A percentile compares a stretch with the other conserved stretches of the same genome.
Evolutionary conservation across 2,329 filamentous ascomycete species (phyloP).

Genomic region (Colletotrichum tropicale): DNA sequence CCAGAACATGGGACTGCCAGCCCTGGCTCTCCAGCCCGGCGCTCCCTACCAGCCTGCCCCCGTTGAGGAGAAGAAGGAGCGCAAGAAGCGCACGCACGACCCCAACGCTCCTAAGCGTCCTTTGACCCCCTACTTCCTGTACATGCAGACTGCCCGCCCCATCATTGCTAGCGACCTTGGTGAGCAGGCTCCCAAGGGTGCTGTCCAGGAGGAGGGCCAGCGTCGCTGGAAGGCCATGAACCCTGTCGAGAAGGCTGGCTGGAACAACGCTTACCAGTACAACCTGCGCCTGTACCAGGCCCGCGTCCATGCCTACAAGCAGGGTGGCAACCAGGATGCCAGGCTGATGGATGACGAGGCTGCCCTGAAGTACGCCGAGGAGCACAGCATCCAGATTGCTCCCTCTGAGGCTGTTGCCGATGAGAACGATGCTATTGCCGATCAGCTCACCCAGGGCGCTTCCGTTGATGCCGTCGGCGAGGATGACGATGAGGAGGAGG

Average conservation of each 20-base stretch:
- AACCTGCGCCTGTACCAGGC: slow-evolving; percentile 71
- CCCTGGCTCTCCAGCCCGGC: neutral
- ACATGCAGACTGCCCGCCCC: slow-evolving; percentile 85
- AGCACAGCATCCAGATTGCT: slow-evolving; percentile 59
- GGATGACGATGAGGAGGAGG: slow-evolving; percentile 44
- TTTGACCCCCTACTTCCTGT: slow-evolving; percentile 93
- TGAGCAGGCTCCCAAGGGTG: slow-evolving; percentile 77
- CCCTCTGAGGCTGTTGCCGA: slow-evolving; percentile 49
- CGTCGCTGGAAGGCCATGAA: slow-evolving; percentile 83
- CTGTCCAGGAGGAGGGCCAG: slow-evolving; percentile 87
- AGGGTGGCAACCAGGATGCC: slow-evolving; percentile 60
- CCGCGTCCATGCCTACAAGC: slow-evolving; percentile 68
- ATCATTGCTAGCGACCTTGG: slow-evolving; percentile 83
- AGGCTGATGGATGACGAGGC: slow-evolving; percentile 67
- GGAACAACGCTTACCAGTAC: slow-evolving; percentile 72
- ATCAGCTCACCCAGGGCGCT: slow-evolving; percentile 58
- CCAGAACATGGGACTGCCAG: slow-evolving; percentile 45
- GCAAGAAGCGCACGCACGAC: slow-evolving; percentile 85
- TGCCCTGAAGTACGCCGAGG: slow-evolving; percentile 64
- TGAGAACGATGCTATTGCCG: slow-evolving; percentile 59
- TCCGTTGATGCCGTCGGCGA: slow-evolving; percentile 43
- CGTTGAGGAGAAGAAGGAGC: slow-evolving; percentile 80
- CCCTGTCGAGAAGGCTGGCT: slow-evolving; percentile 71
- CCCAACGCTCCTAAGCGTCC: slow-evolving; percentile 95
- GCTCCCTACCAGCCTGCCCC: slow-evolving; percentile 35